These are phyloP conservation scores for Hanseniaspora hatyaiensis DNA, from an alignment of 805 yeast species.

Conservation along the genomic window DNA sequence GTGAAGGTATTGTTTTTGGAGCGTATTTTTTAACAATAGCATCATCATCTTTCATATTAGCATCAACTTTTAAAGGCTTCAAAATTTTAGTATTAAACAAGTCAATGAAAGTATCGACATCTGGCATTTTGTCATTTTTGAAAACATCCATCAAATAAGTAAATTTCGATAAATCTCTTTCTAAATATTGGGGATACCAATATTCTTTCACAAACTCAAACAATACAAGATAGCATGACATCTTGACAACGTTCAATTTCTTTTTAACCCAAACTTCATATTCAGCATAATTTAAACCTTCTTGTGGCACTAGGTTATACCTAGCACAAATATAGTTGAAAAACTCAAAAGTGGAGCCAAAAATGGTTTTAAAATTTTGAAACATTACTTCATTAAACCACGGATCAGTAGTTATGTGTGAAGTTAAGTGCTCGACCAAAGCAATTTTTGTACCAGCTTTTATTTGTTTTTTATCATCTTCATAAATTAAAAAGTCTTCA, in stretches of 20 bases:
- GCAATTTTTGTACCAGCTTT: conserved; percentile 79
- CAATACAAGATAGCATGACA: conserved; percentile 55
- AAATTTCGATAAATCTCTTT: conserved; percentile 32
- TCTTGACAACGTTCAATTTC: conserved; percentile 56
- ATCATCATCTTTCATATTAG: conserved; percentile 7
- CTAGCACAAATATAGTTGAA: conserved; percentile 48
- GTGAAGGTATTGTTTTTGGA: not conserved
- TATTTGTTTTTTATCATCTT: conserved; percentile 49
- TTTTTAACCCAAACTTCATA: conserved; percentile 63
- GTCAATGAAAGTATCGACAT: conserved; percentile 33
- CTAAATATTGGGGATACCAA: conserved; percentile 55
- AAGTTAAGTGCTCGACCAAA: conserved; percentile 66
- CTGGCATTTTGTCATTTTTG: conserved; percentile 34
- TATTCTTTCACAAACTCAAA: conserved; percentile 53
- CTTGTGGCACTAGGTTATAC: conserved; percentile 69
- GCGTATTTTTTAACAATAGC: conserved; percentile 13
- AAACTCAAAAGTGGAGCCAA: conserved; percentile 48
- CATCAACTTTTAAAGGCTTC: conserved; percentile 11
- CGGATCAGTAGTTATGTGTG: conserved; percentile 52
- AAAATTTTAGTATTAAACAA: conserved; percentile 31
- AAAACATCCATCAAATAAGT: conserved; percentile 34
- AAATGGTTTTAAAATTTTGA: conserved; percentile 64
- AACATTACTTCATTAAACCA: conserved; percentile 58
- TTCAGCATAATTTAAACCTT: conserved; percentile 73
- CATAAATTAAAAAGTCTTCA: conserved; percentile 47